Evolutionary conservation across 306 rosid genomes (phyloP).

Genomic region (Gastrolobium bilobum): DNA sequence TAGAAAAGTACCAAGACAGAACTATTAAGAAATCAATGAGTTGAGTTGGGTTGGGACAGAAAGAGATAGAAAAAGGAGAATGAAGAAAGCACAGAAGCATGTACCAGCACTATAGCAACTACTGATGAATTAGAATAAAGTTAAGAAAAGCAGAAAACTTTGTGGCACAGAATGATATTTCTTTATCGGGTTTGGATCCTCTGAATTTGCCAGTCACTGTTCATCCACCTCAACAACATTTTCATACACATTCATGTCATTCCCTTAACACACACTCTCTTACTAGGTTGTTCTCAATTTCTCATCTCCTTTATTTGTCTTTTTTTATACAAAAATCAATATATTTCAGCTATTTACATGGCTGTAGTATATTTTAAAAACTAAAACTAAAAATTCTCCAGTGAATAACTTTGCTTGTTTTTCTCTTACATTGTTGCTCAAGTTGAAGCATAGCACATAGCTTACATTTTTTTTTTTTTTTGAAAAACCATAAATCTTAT

Average conservation of each 20-base stretch:
- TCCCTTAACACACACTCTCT: neutral
- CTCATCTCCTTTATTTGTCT: neutral
- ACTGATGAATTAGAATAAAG: neutral
- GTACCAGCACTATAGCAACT: neutral
- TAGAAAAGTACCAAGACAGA: neutral
- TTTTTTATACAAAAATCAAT: no score
- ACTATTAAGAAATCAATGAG: neutral
- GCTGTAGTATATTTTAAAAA: no score
- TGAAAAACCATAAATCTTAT: no score
- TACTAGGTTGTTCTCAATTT: neutral
- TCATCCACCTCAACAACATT: neutral
- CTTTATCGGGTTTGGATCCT: neutral
- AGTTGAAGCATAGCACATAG: no score
- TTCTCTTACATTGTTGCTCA: no score
- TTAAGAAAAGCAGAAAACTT: conserved; percentile 38
- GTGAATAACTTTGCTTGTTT: no score
- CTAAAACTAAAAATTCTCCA: no score
- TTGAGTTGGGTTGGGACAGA: neutral
- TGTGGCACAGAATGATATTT: conserved; percentile 1
- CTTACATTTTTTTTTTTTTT: no score
- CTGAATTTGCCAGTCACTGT: conserved; percentile 7
- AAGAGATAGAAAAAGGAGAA: conserved; percentile 18
- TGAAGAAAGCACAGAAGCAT: neutral
- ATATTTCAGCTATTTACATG: no score
- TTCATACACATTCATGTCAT: conserved; percentile 5